Evolutionary conservation across 2,329 filamentous ascomycete species (phyloP).

Genomic region (Epichloe typhina): DNA sequence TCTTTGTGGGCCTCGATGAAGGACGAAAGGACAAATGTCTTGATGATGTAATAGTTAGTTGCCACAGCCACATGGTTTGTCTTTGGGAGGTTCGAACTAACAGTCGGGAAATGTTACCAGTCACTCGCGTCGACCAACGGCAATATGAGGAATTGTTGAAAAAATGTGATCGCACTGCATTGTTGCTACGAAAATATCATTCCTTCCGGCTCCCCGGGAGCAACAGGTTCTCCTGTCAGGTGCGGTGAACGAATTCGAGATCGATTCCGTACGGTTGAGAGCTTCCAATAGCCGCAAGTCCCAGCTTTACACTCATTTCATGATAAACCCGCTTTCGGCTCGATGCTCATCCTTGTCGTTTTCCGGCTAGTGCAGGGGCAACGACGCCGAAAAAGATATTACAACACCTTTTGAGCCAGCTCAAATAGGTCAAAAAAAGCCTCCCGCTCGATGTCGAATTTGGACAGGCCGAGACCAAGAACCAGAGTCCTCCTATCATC

Average conservation of each 20-base stretch:
- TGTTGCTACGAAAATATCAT: not conserved
- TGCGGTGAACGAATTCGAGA: not conserved
- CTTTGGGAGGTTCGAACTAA: not conserved
- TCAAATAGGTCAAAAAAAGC: conserved; percentile 56
- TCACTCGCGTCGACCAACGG: not conserved
- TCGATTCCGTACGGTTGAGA: not conserved
- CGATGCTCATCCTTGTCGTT: not conserved
- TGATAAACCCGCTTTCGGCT: not conserved
- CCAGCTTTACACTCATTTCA: not conserved
- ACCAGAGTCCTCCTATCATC: conserved; percentile 48
- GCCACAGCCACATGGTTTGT: not conserved
- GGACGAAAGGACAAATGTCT: not conserved
- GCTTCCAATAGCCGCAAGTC: not conserved
- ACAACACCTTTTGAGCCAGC: conserved; percentile 45
- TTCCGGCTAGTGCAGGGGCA: not conserved
- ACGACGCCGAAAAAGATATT: not conserved
- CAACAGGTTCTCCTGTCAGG: not conserved
- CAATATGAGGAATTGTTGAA: not conserved
- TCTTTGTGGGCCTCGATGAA: not conserved
- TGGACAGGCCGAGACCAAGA: conserved; percentile 45
- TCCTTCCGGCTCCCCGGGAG: not conserved
- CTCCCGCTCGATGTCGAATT: conserved; percentile 36
- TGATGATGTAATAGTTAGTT: not conserved
- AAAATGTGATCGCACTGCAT: not conserved
- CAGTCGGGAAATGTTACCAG: not conserved